These are phyloP conservation scores for Exophiala phaeomuriformis DNA, from an alignment of 2,329 filamentous ascomycete genomes.

Conservation along the genomic window DNA sequence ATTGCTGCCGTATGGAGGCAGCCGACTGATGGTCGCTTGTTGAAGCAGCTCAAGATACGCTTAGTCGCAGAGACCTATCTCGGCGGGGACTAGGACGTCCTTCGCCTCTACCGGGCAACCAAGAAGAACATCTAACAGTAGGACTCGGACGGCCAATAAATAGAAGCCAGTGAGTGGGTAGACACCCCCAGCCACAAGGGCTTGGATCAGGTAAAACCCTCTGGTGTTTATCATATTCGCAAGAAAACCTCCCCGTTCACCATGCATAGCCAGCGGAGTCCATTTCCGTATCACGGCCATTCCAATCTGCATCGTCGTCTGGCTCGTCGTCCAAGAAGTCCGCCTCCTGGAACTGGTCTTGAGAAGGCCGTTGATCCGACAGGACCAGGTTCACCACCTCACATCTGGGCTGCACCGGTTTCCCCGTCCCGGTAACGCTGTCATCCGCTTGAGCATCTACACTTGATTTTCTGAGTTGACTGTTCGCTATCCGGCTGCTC, in stretches of 20 bases:
- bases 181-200: background rate
- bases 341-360: conserved; percentile 51
- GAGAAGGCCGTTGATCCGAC: conserved; percentile 55
- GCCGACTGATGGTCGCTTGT: no score
- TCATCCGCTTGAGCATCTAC: conserved; percentile 10
- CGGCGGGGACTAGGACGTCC: no score
- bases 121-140: no score
- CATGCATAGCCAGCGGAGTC: conserved; percentile 14
- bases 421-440: conserved; percentile 4
- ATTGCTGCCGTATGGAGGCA: no score
- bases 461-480: conserved; percentile 9
- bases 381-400: conserved; percentile 53
- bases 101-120: no score
- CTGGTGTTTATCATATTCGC: background rate
- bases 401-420: conserved; percentile 47
- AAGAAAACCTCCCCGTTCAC: conserved; percentile 2
- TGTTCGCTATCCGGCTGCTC: conserved; percentile 33
- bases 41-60: no score
- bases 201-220: background rate
- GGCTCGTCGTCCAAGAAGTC: conserved; percentile 55
- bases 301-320: conserved; percentile 54
- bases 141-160: background rate
- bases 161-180: background rate
- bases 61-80: no score
- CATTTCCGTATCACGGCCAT: conserved; percentile 38